Conservation (phyloP, 2,329 filamentous ascomycete species). For the Colletotrichum tropicicola region DNA sequence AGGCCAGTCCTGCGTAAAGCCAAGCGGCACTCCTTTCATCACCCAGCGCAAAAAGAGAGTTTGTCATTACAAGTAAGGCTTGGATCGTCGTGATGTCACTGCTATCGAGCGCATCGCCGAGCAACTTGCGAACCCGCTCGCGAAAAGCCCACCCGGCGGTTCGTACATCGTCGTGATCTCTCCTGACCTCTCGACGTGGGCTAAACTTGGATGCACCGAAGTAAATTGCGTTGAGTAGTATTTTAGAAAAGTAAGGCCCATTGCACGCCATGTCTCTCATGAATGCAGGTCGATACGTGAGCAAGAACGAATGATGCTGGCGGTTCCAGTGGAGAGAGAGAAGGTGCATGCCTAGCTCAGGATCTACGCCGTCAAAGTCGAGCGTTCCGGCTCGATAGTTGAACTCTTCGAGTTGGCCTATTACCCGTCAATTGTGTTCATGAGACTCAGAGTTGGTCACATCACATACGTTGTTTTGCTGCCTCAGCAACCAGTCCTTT, state of each 20-base stretch:
- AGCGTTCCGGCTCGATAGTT: slow-evolving; percentile 54
- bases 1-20: slow-evolving; percentile 66
- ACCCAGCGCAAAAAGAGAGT: slow-evolving; percentile 58
- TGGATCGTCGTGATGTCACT: slow-evolving; percentile 64
- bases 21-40: slow-evolving; percentile 62
- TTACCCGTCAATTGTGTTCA: background rate
- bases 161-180: slow-evolving; percentile 52
- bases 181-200: slow-evolving; percentile 52
- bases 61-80: slow-evolving; percentile 60
- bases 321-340: slow-evolving; percentile 62
- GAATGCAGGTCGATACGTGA: slow-evolving; percentile 62
- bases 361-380: slow-evolving; percentile 64
- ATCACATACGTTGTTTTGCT: slow-evolving; percentile 48
- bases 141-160: slow-evolving; percentile 59
- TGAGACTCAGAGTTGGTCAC: too few species aligned
- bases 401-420: slow-evolving; percentile 57
- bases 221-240: slow-evolving; percentile 64
- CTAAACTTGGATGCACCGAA: slow-evolving; percentile 57
- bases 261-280: slow-evolving; percentile 62
- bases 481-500: slow-evolving; percentile 57
- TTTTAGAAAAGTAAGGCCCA: slow-evolving; percentile 65
- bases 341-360: slow-evolving; percentile 60
- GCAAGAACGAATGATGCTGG: slow-evolving; percentile 56
- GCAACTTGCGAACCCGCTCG: slow-evolving; percentile 53
- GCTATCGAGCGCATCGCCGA: slow-evolving; percentile 54